Conservation (phyloP, 2,329 filamentous ascomycete species). For the Clarireedia monteithiana region DNA sequence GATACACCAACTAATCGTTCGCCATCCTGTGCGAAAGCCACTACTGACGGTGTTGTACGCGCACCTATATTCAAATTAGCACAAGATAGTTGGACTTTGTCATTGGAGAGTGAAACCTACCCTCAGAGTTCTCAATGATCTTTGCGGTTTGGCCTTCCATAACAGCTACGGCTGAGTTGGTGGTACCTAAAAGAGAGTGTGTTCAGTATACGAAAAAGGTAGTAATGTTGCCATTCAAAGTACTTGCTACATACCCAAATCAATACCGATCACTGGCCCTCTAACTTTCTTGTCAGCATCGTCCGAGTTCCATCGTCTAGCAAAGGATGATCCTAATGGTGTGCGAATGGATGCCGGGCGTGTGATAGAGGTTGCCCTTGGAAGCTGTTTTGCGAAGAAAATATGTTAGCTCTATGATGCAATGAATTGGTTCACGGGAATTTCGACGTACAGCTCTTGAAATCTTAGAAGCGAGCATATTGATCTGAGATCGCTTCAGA, state of each 20-base stretch:
- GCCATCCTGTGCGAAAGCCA: conserved; percentile 90
- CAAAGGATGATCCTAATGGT: conserved; percentile 65
- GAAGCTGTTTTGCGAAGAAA: conserved; percentile 48
- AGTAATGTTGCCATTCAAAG: background rate
- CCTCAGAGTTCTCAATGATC: conserved; percentile 98
- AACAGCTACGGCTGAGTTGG: conserved; percentile 92
- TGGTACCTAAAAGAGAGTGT: conserved; percentile 53
- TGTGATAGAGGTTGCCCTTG: conserved; percentile 63
- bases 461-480: conserved; percentile 66
- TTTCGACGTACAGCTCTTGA: conserved; percentile 62
- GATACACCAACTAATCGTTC: conserved; percentile 96
- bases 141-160: conserved; percentile 95
- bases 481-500: conserved; percentile 30
- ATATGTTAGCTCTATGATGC: conserved; percentile 20
- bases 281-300: conserved; percentile 77
- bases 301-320: conserved; percentile 65
- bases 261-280: conserved; percentile 95
- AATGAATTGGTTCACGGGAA: conserved; percentile 7
- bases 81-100: background rate
- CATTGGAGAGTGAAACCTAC: conserved; percentile 37
- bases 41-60: conserved; percentile 86
- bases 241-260: conserved; percentile 62
- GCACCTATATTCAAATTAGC: conserved; percentile 52
- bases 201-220: conserved; percentile 16
- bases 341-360: conserved; percentile 62